Conservation (phyloP, 2,329 filamentous ascomycete species). For the Ophiostoma ips region DNA sequence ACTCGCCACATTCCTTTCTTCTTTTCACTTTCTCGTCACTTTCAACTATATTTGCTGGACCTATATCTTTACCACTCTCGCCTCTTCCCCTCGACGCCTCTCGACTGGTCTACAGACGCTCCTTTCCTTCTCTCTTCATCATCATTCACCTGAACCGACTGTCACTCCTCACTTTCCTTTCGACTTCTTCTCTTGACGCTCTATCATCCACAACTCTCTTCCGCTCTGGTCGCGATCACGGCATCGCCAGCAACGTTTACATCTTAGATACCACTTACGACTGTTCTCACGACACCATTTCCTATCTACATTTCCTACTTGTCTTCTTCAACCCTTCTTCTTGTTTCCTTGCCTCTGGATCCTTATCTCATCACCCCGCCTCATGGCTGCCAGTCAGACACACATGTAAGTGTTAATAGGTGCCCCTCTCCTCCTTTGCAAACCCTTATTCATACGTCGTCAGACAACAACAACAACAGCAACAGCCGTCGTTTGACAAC, state of each 20-base stretch:
- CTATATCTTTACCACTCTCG: constrained; percentile 1
- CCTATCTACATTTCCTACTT: neutral
- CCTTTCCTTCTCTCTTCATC: neutral
- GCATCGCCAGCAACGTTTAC: neutral
- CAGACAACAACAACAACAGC: neutral
- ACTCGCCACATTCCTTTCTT: neutral
- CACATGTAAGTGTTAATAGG: no score
- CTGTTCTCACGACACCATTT: neutral
- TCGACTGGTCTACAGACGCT: neutral
- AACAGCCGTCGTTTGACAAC: no score
- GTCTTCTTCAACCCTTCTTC: neutral
- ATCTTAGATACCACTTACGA: constrained; percentile 1
- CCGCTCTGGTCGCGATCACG: neutral
- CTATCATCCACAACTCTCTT: neutral
- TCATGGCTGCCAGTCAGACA: neutral
- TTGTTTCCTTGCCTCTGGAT: neutral
- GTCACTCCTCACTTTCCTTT: constrained; percentile 5
- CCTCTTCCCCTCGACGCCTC: constrained; percentile 1
- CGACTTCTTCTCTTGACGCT: neutral
- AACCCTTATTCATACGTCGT: no score
- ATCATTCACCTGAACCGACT: neutral
- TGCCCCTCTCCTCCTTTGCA: no score
- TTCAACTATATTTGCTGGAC: constrained; percentile 1
- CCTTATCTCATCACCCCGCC: neutral
- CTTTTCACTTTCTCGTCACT: neutral